Evolutionary conservation across 2,329 filamentous ascomycete genomes (phyloP).

Genomic region (Cercospora canescens): DNA sequence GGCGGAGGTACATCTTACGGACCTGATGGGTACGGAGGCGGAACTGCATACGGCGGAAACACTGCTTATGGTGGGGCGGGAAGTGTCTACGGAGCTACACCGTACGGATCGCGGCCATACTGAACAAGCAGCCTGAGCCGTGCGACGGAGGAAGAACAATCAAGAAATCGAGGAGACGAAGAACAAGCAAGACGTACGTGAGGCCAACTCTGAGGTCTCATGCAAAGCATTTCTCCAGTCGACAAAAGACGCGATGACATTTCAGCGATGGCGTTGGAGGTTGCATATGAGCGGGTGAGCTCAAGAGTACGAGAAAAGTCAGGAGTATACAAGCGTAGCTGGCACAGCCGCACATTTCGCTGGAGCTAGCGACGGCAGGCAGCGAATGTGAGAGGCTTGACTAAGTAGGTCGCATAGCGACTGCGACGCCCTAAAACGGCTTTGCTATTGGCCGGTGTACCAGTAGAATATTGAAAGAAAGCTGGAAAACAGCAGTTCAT

Average conservation of each 20-base stretch:
- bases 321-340: neutral
- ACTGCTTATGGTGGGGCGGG: conserved; percentile 59
- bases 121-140: neutral
- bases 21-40: conserved; percentile 59
- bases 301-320: neutral
- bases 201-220: neutral
- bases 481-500: neutral
- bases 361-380: neutral
- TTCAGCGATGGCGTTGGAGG: neutral
- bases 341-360: neutral
- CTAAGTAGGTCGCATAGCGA: neutral
- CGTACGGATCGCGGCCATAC: conserved; percentile 25
- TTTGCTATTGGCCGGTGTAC: neutral
- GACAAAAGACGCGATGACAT: neutral
- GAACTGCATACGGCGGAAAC: conserved; percentile 20
- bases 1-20: conserved; percentile 68
- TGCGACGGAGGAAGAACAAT: neutral
- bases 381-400: neutral
- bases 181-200: neutral
- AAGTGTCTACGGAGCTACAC: conserved; percentile 61
- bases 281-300: neutral
- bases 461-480: neutral
- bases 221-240: neutral
- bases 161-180: neutral
- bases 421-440: neutral